Percentiles rank a stretch among this genome's conserved stretches.
Conservation (phyloP, 441 rosid species). For the Viola pubescens region DNA sequence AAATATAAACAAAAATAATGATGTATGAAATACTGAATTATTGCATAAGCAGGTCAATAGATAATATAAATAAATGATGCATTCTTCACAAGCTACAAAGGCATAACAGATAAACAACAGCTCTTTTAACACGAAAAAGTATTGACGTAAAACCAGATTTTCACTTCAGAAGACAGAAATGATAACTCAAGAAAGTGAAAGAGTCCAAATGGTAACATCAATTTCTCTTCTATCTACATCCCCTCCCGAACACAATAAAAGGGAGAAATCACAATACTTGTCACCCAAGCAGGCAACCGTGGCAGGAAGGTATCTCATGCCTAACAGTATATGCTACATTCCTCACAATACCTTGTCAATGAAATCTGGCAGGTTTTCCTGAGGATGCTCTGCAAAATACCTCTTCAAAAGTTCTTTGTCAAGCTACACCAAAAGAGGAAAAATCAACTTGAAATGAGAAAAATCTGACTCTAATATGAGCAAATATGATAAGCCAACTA, state of each 20-base stretch:
- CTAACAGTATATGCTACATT: background rate
- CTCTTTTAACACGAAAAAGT: too few relatives aligned
- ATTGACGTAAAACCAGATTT: too few relatives aligned
- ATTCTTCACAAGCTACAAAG: too few relatives aligned
- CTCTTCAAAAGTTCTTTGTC: constrained; percentile 65
- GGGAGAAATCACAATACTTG: background rate
- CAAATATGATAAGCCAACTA: too few relatives aligned
- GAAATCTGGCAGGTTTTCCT: constrained; percentile 41
- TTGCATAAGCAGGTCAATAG: too few relatives aligned
- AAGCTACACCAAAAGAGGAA: constrained; percentile 47
- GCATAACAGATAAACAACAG: too few relatives aligned
- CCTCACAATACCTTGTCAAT: constrained; percentile 32
- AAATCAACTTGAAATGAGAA: background rate
- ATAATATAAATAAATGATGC: too few relatives aligned
- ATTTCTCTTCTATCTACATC: background rate
- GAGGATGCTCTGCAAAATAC: constrained; percentile 53
- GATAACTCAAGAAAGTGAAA: too few relatives aligned
- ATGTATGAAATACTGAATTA: too few relatives aligned
- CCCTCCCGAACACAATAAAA: background rate
- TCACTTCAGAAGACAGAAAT: too few relatives aligned
- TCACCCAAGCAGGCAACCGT: background rate
- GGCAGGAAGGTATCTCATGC: background rate
- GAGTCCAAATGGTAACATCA: background rate
- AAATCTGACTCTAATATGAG: background rate
- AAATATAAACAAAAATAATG: too few relatives aligned